These are phyloP conservation scores for Leccinum boreale DNA, from an alignment of 768 basidiomycete species.

Conservation along the genomic window DNA sequence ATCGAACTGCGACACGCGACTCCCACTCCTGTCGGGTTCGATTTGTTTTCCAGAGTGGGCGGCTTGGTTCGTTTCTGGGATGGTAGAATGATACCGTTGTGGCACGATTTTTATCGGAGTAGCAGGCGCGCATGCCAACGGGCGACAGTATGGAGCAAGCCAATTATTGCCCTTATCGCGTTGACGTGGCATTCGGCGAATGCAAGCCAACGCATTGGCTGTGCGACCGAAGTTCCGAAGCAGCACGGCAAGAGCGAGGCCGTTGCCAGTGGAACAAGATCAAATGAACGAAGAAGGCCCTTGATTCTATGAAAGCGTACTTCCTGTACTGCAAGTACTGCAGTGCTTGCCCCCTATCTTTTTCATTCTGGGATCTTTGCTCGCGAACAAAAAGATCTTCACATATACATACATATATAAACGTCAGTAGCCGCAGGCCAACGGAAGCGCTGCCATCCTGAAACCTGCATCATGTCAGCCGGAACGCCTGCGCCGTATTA, in stretches of 20 bases:
- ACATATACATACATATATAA: not conserved
- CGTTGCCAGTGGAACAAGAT: not conserved
- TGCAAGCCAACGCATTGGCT: not conserved
- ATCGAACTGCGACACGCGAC: not conserved
- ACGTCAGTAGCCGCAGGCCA: not conserved
- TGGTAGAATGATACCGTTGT: not conserved
- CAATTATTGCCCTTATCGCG: not conserved
- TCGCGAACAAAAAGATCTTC: not conserved
- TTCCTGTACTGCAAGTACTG: not conserved
- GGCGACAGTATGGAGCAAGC: not conserved
- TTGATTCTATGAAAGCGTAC: not conserved
- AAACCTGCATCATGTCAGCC: not conserved
- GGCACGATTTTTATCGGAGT: conserved; percentile 3
- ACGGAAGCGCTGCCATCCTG: conserved; percentile 1
- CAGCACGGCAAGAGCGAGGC: conserved; percentile 1
- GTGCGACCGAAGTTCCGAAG: not conserved
- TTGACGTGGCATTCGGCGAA: not conserved
- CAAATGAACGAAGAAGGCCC: not conserved
- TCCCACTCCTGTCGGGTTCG: not conserved
- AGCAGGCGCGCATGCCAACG: conserved; percentile 11
- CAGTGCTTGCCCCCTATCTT: not conserved
- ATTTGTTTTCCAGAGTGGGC: conserved; percentile 1
- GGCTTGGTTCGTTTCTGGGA: conserved; percentile 6
- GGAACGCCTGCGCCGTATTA: not conserved
- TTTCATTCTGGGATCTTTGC: not conserved